Conservation (phyloP, 331 rosid species). For the Stylosanthes scabra region DNA sequence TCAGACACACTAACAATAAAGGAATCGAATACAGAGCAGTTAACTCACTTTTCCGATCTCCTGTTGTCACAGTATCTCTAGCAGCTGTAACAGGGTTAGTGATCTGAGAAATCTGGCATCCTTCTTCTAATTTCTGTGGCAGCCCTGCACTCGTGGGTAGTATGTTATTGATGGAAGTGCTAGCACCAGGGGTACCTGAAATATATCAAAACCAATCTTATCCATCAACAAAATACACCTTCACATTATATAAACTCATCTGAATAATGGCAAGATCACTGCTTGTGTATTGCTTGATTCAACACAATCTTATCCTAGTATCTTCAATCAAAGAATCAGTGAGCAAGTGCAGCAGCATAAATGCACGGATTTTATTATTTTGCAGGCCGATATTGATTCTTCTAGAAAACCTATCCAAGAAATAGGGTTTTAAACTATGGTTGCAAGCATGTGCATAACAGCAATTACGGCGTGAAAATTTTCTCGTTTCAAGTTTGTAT, state of each 20-base stretch:
- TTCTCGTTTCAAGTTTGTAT: too few species aligned
- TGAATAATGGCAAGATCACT: background rate
- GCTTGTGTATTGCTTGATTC: background rate
- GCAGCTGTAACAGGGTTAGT: conserved; percentile 24
- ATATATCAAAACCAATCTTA: background rate
- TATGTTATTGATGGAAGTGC: conserved; percentile 4
- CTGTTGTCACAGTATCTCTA: conserved; percentile 18
- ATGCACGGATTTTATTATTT: too few species aligned
- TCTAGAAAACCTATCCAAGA: too few species aligned
- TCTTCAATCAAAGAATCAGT: background rate
- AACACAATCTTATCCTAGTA: background rate
- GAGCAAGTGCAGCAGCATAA: background rate
- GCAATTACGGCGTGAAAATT: too few species aligned
- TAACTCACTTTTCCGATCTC: conserved; percentile 39
- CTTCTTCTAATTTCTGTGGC: conserved; percentile 41
- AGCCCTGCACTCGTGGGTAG: conserved; percentile 5
- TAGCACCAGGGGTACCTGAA: conserved; percentile 40
- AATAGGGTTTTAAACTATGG: too few species aligned
- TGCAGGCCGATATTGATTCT: too few species aligned
- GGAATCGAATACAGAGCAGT: conserved; percentile 1
- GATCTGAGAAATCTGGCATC: conserved; percentile 37
- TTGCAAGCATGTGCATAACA: too few species aligned
- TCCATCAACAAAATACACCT: background rate
- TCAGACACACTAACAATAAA: conserved; percentile 9
- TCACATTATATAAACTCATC: background rate